Conservation (phyloP, 495 filamentous ascomycete species). For the Usnea hakonensis region DNA sequence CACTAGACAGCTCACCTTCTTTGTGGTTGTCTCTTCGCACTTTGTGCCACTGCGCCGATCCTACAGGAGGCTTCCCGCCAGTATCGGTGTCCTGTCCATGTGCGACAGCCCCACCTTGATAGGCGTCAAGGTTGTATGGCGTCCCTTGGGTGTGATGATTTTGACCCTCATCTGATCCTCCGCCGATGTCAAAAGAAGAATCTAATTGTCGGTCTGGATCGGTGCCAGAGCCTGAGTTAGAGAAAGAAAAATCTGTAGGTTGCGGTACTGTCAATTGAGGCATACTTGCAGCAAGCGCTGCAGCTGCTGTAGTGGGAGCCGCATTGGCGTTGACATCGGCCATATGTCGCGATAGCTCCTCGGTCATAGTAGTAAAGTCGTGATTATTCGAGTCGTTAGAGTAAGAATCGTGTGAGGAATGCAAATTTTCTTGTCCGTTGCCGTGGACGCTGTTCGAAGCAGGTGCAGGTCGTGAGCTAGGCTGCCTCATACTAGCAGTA, state of each 20-base stretch:
- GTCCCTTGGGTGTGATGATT: slow-evolving; percentile 26
- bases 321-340: slow-evolving; percentile 33
- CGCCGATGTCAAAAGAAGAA: slow-evolving; percentile 32
- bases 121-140: slow-evolving; percentile 29
- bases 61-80: slow-evolving; percentile 70
- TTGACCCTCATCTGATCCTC: slow-evolving; percentile 26
- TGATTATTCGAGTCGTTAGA: slow-evolving; percentile 11
- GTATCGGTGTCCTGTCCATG: slow-evolving; percentile 42
- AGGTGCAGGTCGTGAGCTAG: slow-evolving; percentile 10
- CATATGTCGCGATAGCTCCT: slow-evolving; percentile 21
- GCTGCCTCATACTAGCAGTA: slow-evolving; percentile 11
- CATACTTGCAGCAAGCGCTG: slow-evolving; percentile 60
- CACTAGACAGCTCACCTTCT: slow-evolving; percentile 60
- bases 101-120: slow-evolving; percentile 33
- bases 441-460: slow-evolving; percentile 18
- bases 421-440: slow-evolving; percentile 8
- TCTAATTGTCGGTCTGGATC: slow-evolving; percentile 34
- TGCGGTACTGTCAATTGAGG: slow-evolving; percentile 63
- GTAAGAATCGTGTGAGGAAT: slow-evolving; percentile 1
- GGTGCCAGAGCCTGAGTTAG: slow-evolving; percentile 31
- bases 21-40: slow-evolving; percentile 97
- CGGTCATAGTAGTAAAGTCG: slow-evolving; percentile 13
- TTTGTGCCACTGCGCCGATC: slow-evolving; percentile 97
- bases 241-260: slow-evolving; percentile 62
- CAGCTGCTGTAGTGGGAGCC: slow-evolving; percentile 55